Evolutionary conservation across 768 basidiomycete species (phyloP).

Genomic region (Tulasnella sp.): DNA sequence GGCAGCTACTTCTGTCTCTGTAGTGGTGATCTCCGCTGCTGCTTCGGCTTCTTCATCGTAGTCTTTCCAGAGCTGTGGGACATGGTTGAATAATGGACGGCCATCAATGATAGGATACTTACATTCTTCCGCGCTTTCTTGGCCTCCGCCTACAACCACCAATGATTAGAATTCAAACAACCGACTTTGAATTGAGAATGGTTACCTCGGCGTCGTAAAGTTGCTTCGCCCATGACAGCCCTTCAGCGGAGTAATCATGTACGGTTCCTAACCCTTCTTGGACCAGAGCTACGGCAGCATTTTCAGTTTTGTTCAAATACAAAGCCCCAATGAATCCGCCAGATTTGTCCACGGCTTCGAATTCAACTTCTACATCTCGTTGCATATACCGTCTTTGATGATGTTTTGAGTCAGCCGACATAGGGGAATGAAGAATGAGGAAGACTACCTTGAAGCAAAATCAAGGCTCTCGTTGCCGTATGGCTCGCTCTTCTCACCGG

Average conservation of each 20-base stretch:
- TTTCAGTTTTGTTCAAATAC: constrained; percentile 74
- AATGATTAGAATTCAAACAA: not conserved
- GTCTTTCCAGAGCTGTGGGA: constrained; percentile 65
- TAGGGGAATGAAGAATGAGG: no score
- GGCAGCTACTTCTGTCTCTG: constrained; percentile 38
- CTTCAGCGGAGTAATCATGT: constrained; percentile 77
- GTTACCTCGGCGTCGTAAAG: constrained; percentile 72
- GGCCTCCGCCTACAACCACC: constrained; percentile 48
- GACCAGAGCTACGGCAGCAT: constrained; percentile 71
- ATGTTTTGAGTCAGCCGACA: no score
- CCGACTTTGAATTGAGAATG: constrained; percentile 3
- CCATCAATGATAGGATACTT: constrained; percentile 21
- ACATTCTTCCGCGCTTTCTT: constrained; percentile 70
- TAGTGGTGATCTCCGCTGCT: constrained; percentile 30
- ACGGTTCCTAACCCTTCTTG: constrained; percentile 81
- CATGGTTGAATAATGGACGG: not conserved
- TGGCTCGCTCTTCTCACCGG: constrained; percentile 75
- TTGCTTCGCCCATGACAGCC: constrained; percentile 63
- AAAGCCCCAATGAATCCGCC: constrained; percentile 91
- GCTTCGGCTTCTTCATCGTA: constrained; percentile 57
- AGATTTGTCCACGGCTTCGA: constrained; percentile 82
- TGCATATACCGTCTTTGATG: constrained; percentile 66
- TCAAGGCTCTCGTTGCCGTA: constrained; percentile 73
- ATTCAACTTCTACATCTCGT: constrained; percentile 86
- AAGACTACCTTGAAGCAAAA: constrained; percentile 41